Conservation (phyloP, 306 rosid species). For the Oxytropis ochrocephala region DNA sequence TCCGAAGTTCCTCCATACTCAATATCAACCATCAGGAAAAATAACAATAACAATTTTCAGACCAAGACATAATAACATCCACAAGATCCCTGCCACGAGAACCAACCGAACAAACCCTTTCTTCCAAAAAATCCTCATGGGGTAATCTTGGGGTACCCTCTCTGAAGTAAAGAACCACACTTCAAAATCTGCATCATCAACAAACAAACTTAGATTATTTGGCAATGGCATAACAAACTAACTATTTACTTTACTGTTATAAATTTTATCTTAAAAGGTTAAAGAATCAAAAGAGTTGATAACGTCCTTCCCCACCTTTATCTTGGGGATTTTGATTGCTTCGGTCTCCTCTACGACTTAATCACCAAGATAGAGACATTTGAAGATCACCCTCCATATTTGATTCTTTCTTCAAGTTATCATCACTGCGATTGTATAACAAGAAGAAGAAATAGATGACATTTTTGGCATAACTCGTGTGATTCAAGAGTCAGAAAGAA, state of each 20-base stretch:
- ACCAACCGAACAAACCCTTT: slow-evolving; percentile 81
- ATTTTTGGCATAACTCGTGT: background rate
- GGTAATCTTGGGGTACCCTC: slow-evolving; percentile 58
- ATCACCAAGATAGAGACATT: slow-evolving; percentile 28
- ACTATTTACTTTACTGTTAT: background rate
- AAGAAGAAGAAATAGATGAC: background rate
- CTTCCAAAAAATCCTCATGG: slow-evolving; percentile 83
- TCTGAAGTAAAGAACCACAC: slow-evolving; percentile 39
- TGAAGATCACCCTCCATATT: slow-evolving; percentile 36
- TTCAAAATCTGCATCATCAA: slow-evolving; percentile 62
- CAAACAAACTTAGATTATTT: slow-evolving; percentile 1
- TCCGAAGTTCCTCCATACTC: slow-evolving; percentile 79
- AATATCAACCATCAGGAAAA: slow-evolving; percentile 77
- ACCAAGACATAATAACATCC: slow-evolving; percentile 86
- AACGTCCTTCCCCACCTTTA: slow-evolving; percentile 20
- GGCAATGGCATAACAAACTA: background rate
- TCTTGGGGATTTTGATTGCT: slow-evolving; percentile 20
- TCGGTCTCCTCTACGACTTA: slow-evolving; percentile 42
- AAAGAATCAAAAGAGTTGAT: slow-evolving; percentile 5
- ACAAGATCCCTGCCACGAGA: slow-evolving; percentile 81
- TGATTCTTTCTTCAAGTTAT: slow-evolving; percentile 17
- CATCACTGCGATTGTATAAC: slow-evolving; percentile 28
- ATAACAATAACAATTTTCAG: slow-evolving; percentile 72
- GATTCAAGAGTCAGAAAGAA: too few species aligned
- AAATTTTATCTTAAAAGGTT: background rate